Evolutionary conservation across 1,284 basidiomycete genomes (phyloP).

Genomic region (Apiotrichum gracile): DNA sequence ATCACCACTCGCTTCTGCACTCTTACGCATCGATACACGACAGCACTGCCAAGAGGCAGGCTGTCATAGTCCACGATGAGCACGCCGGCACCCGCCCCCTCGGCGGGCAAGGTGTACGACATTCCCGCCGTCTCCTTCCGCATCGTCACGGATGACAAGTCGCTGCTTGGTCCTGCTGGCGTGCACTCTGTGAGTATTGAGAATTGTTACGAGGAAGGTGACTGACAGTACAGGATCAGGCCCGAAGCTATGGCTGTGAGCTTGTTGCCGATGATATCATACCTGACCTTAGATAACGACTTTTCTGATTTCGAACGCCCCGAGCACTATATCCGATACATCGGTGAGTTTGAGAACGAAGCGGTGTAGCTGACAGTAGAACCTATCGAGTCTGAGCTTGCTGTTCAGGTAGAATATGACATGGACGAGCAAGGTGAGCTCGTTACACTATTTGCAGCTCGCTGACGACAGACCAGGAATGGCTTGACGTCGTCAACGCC

Average conservation of each 20-base stretch:
- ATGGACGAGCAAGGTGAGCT: conserved; percentile 96
- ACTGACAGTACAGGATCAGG: conserved; percentile 29
- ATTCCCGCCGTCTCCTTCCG: conserved; percentile 44
- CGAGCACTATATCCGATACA: conserved; percentile 82
- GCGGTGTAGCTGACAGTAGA: conserved; percentile 52
- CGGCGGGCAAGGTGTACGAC: conserved; percentile 31
- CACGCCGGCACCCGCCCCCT: conserved; percentile 19
- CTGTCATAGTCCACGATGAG: conserved; percentile 18
- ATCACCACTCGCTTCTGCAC: background rate
- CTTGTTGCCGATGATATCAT: background rate
- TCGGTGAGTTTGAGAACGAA: conserved; percentile 53
- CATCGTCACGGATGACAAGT: conserved; percentile 37
- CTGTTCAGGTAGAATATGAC: conserved; percentile 94
- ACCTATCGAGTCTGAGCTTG: conserved; percentile 86
- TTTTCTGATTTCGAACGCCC: conserved; percentile 68
- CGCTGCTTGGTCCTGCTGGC: conserved; percentile 29
- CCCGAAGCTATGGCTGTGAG: conserved; percentile 41
- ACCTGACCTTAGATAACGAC: conserved; percentile 61
- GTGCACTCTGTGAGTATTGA: conserved; percentile 34
- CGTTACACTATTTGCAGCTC: background rate
- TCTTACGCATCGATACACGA: background rate
- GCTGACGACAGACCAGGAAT: conserved; percentile 71
- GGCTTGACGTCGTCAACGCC: conserved; percentile 80
- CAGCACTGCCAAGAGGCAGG: background rate
- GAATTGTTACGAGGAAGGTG: background rate